Conservation (phyloP, 768 basidiomycete genomes). For the Gloeophyllum trabeum region DNA sequence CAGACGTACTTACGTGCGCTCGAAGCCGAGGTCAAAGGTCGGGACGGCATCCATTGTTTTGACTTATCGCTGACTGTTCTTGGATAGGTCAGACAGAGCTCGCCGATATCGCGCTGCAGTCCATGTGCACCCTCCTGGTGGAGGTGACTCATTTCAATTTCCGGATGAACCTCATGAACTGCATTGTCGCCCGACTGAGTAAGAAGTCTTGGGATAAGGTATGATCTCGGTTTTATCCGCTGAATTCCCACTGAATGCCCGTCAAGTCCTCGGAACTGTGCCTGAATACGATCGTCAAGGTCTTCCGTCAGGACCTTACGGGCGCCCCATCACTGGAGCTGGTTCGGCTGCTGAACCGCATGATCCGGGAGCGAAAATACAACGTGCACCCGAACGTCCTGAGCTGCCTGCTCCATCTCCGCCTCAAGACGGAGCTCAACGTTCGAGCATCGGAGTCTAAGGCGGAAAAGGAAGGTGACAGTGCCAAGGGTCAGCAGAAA, state of each 20-base stretch:
- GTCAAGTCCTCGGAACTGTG: slow-evolving; percentile 77
- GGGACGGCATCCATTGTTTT: slow-evolving; percentile 9
- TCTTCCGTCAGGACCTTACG: slow-evolving; percentile 76
- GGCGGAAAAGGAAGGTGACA: slow-evolving; percentile 30
- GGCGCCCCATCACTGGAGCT: slow-evolving; percentile 78
- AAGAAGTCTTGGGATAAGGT: slow-evolving; percentile 86
- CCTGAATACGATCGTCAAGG: slow-evolving; percentile 65
- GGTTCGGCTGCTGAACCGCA: slow-evolving; percentile 85
- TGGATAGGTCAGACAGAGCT: slow-evolving; percentile 55
- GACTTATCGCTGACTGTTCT: not conserved
- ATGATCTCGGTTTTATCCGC: slow-evolving; percentile 15
- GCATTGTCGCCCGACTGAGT: slow-evolving; percentile 74
- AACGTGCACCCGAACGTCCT: slow-evolving; percentile 85
- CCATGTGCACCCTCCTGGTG: slow-evolving; percentile 77
- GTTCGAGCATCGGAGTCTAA: slow-evolving; percentile 67
- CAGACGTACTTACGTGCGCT: slow-evolving; percentile 80
- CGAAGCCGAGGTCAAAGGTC: slow-evolving; percentile 86
- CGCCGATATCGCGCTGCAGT: slow-evolving; percentile 60
- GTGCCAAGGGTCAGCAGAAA: not conserved
- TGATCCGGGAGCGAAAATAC: slow-evolving; percentile 91
- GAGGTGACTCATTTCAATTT: slow-evolving; percentile 97
- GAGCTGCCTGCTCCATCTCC: slow-evolving; percentile 72
- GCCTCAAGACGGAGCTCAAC: slow-evolving; percentile 77
- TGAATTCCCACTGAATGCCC: slow-evolving; percentile 6
- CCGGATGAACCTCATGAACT: slow-evolving; percentile 82